Base-by-base conservation (phyloP, 371 early-diverging fungal genomes). In the Homolaphlyctis polyrhiza region DNA sequence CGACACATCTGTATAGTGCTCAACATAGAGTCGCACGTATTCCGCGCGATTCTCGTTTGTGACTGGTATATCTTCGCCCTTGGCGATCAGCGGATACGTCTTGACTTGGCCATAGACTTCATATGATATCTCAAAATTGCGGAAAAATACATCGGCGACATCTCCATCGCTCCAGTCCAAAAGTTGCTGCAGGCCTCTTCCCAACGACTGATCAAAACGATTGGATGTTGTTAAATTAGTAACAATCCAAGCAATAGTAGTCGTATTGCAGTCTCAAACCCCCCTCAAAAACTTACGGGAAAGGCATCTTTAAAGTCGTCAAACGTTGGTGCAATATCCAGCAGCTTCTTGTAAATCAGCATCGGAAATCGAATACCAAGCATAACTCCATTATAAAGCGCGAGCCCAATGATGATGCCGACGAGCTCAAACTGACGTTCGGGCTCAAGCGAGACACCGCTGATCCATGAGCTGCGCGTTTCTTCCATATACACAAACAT, bases 151-250 rank as follows among this genome's bases (percentile, higher is more conserved):
- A 57, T 89, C 84, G 58, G 90, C 89, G 1, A 98, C 95, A 66
- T 91, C 90, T 67, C 92, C 90, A 0, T 86, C 89, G 35, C 84
- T 83, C 90, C 91, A 95, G 30, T 85, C 82, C 54, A 97, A 73
- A 2, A 97, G 76, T 63, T 89, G 88, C 35, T 90, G 83, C 57
- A 95, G 80, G 0, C 97, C 96, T 33, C 81, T 83, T 6, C 89
- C 91, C 28, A 96, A 74, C 4, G 88, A 78, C 50, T 90, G 83
- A 64, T 86, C 87, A 45, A 28, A 35, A 34, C n/a, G n/a, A n/a
- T n/a, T n/a, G n/a, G n/a, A n/a, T n/a, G n/a, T n/a, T n/a, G n/a
- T n/a, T n/a, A n/a, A n/a, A n/a, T n/a, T n/a, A n/a, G n/a, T n/a
- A n/a, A n/a, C n/a, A n/a, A n/a, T n/a, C n/a, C n/a, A n/a, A n/a